A percentile compares a stretch with the other conserved stretches of the same genome.
phyloP scores from a whole-genome alignment of 148 eudicot genomes.

The Rhododendron kiyosumense region DNA sequence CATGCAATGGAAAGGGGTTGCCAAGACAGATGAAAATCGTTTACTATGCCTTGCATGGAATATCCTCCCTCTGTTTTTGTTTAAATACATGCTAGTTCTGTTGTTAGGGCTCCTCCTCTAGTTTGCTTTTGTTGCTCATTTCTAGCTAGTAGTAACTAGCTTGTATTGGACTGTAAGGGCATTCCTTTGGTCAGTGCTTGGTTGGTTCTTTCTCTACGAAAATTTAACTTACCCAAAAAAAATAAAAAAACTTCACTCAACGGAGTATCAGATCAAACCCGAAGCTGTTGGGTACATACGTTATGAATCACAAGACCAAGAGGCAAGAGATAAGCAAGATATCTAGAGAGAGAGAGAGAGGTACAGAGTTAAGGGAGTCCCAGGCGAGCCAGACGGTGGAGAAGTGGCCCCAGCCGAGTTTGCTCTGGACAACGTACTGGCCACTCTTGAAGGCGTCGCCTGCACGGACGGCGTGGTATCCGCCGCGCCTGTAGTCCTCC shows the following conservation, averaged over 20 bases:
- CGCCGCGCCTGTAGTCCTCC: constrained; percentile 16
- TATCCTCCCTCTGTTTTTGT: too few species aligned
- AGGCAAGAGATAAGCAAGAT: background rate
- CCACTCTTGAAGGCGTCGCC: constrained; percentile 18
- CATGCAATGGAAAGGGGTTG: too few species aligned
- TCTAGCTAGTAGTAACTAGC: too few species aligned
- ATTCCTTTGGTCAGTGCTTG: too few species aligned
- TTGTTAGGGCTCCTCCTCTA: too few species aligned
- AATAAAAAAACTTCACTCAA: background rate
- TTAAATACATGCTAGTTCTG: too few species aligned
- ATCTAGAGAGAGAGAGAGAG: background rate
- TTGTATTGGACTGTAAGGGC: too few species aligned
- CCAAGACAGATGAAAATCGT: too few species aligned
- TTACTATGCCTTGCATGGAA: too few species aligned
- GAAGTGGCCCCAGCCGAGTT: constrained; percentile 36
- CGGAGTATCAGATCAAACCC: background rate
- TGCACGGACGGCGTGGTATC: constrained; percentile 13
- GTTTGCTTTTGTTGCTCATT: too few species aligned
- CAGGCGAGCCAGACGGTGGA: constrained; percentile 40
- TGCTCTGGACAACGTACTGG: constrained; percentile 27
- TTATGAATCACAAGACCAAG: background rate
- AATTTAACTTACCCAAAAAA: too few species aligned
- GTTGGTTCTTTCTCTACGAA: too few species aligned
- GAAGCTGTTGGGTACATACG: background rate
- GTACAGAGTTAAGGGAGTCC: constrained; percentile 24